A percentile compares a stretch with the other conserved stretches of the same genome.
Evolutionary conservation across 2,329 filamentous ascomycete genomes (phyloP).

Genomic region (Trichoderma polysporum): DNA sequence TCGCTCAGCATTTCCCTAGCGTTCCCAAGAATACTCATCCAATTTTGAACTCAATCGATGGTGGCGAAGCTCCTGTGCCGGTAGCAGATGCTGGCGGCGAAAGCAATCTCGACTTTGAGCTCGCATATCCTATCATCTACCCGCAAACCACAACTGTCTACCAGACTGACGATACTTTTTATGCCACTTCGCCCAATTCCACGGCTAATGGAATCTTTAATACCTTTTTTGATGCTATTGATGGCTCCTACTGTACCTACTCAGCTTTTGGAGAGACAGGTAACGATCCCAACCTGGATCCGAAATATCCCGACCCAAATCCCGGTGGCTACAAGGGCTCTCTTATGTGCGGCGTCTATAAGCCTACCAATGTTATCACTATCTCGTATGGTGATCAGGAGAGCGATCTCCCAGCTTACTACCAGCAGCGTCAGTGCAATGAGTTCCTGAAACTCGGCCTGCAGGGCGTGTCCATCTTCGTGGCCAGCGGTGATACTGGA

Average conservation of each 20-base stretch:
- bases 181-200: slow-evolving; percentile 4
- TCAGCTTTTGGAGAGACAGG: slow-evolving; percentile 50
- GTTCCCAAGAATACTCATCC: slow-evolving; percentile 22
- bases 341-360: slow-evolving; percentile 32
- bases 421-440: slow-evolving; percentile 45
- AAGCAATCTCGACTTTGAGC: slow-evolving; percentile 49
- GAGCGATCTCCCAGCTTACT: slow-evolving; percentile 44
- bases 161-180: slow-evolving; percentile 44
- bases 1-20: slow-evolving; percentile 37
- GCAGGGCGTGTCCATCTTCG: slow-evolving; percentile 42
- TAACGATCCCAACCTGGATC: slow-evolving; percentile 43
- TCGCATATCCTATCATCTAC: slow-evolving; percentile 50
- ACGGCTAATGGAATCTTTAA: slow-evolving; percentile 38
- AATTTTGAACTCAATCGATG: slow-evolving; percentile 21
- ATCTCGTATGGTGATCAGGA: slow-evolving; percentile 51
- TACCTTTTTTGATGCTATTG: slow-evolving; percentile 52
- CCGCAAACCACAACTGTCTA: slow-evolving; percentile 49
- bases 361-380: slow-evolving; percentile 34
- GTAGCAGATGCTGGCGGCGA: slow-evolving; percentile 37
- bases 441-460: slow-evolving; percentile 49
- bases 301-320: slow-evolving; percentile 49
- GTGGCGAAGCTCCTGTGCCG: slow-evolving; percentile 19
- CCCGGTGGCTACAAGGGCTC: background rate
- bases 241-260: slow-evolving; percentile 54
- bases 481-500: slow-evolving; percentile 43